Base-by-base conservation (phyloP, 495 filamentous ascomycete species). In the Hypoxylon lienhwacheense region DNA sequence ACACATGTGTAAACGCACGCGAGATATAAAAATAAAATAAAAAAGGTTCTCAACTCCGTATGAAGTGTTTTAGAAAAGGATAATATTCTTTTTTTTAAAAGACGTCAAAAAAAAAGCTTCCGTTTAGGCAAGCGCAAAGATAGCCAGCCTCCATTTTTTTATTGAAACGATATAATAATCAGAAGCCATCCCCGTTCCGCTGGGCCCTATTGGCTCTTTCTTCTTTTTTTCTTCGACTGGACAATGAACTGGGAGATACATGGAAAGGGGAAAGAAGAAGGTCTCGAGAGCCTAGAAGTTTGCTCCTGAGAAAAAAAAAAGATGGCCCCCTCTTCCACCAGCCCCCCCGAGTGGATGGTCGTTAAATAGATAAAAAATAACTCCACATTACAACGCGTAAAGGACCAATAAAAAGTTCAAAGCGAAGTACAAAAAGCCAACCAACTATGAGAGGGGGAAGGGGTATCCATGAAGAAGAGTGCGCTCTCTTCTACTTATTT, bases 381-480 rank as follows among this genome's bases (percentile, higher is more conserved):
- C 47, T 59, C 55, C 55, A 47, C 55, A 59, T 59, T 52, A 52
- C 35, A 52, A 12, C 41, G 22, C 12, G 24, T 26, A 11, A 11
- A 45, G n/a, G n/a, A n/a, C n/a, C n/a, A n/a, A n/a, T n/a, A 21
- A 39, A 37, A 42, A 17, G 28, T 16, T 16, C 17, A 41, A 47
- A 40, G 47, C 40, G 33, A 52, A 41, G 22, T 52, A 53, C 45
- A 53, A 39, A n/a, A n/a, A n/a, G n/a, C n/a, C n/a, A 48, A 34
- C 47, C 39, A 15, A 22, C 37, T 35, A 34, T 26, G 33, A 28
- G 35, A 20, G 29, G 33, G 45, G 49, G 43, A 53, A 41, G 43
- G 55, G 55, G 55, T 59, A 59, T 59, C 55, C 48, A 59, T 53
- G 32, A 53, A 53, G 41, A 47, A 17, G 14, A 47, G 55, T 35